A percentile compares a stretch with the other conserved stretches of the same genome.
phyloP scores from a whole-genome alignment of 1,139 yeast genomes.

The Yamadazyma triangularis region DNA sequence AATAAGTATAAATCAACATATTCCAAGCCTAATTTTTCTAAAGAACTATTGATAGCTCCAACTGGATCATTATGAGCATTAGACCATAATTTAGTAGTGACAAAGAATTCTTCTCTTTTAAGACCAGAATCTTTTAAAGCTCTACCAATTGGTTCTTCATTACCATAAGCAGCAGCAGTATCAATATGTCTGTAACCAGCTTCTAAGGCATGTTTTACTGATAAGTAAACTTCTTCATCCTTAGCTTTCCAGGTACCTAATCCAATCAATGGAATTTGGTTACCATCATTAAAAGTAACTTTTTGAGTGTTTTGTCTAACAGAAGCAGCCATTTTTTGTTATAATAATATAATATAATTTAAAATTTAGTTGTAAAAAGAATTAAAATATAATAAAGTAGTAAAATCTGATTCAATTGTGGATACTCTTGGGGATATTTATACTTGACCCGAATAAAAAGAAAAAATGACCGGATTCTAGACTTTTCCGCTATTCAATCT shows the following conservation, averaged over 20 bases:
- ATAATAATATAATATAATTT: no score
- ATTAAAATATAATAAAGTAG: no score
- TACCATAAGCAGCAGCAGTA: conserved; percentile 62
- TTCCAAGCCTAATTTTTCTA: conserved; percentile 60
- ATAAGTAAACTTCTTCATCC: conserved; percentile 46
- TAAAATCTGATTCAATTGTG: no score
- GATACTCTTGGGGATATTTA: no score
- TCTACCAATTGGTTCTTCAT: conserved; percentile 61
- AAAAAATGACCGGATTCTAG: no score
- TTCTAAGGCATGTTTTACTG: conserved; percentile 57
- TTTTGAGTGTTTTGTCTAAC: conserved; percentile 10
- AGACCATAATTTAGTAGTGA: conserved; percentile 76
- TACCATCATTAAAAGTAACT: conserved; percentile 52
- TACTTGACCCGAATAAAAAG: no score
- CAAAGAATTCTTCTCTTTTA: conserved; percentile 60
- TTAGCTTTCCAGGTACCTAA: conserved; percentile 71
- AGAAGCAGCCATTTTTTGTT: conserved; percentile 3
- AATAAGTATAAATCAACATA: conserved; percentile 76
- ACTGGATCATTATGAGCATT: conserved; percentile 56
- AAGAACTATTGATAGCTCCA: conserved; percentile 52
- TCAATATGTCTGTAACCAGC: conserved; percentile 74
- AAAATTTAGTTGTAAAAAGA: no score
- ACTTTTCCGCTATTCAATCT: no score
- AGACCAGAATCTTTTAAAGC: conserved; percentile 59
- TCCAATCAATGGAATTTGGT: conserved; percentile 58